Conservation (phyloP, 225 moss, liverwort and hornwort species). For the Pseudisothecium myosuroides region DNA sequence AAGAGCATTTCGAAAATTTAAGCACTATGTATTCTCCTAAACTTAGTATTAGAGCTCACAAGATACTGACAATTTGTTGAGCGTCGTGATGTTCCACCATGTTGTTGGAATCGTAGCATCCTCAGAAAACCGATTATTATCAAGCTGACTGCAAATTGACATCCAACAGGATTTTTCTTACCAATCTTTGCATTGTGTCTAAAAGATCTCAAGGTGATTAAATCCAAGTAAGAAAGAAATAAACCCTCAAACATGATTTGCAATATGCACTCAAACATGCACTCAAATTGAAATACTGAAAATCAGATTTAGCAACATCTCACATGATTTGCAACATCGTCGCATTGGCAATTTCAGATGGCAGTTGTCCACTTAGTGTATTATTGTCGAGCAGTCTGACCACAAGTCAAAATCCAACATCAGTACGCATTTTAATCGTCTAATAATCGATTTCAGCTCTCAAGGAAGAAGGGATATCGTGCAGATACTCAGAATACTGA, state of each 20-base stretch:
- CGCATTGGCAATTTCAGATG: not conserved
- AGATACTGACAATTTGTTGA: slow-evolving; percentile 36
- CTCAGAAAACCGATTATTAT: slow-evolving; percentile 44
- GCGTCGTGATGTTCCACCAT: slow-evolving; percentile 26
- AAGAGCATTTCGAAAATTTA: not conserved
- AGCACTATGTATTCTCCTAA: not conserved
- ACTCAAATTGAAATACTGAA: not conserved
- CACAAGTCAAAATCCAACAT: not conserved
- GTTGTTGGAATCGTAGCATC: slow-evolving; percentile 15
- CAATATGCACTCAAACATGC: not conserved
- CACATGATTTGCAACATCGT: not conserved
- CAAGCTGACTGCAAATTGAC: slow-evolving; percentile 42
- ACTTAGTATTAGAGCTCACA: not conserved
- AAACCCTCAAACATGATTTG: not conserved
- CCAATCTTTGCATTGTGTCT: not conserved
- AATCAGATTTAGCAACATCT: not conserved
- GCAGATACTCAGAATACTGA: not conserved
- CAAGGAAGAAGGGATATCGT: not conserved
- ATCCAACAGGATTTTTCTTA: not conserved
- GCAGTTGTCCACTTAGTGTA: not conserved
- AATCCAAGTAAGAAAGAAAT: not conserved
- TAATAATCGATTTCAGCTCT: not conserved
- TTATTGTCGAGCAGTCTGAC: not conserved
- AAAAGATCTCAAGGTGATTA: not conserved
- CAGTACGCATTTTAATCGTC: not conserved